phyloP scores from a whole-genome alignment of 2,329 filamentous ascomycete genomes.

The Coniochaeta sp. region DNA sequence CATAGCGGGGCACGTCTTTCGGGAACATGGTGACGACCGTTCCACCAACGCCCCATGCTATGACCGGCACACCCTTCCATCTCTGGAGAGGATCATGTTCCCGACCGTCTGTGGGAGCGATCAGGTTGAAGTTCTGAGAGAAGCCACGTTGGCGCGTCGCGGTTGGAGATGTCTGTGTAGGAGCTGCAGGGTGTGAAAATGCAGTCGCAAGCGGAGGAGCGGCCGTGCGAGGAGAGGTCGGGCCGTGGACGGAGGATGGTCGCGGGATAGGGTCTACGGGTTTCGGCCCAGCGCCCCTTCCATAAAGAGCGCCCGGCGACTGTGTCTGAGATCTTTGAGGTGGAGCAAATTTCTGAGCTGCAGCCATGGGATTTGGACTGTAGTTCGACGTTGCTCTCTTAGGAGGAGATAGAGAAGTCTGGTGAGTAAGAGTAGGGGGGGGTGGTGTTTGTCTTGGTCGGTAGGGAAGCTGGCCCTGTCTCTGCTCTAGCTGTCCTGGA shows the following conservation, averaged over 20 bases:
- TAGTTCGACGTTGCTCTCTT: conserved; percentile 48
- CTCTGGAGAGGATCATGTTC: conserved; percentile 73
- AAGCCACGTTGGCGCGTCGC: conserved; percentile 37
- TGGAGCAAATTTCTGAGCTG: conserved; percentile 37
- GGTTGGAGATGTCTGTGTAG: conserved; percentile 9
- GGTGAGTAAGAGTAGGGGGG: conserved; percentile 27
- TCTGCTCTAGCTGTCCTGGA: conserved; percentile 11
- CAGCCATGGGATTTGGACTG: conserved; percentile 28
- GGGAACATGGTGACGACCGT: conserved; percentile 79
- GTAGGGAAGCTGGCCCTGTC: conserved; percentile 12
- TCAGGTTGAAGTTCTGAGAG: conserved; percentile 49
- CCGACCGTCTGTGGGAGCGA: conserved; percentile 56
- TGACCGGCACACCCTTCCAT: conserved; percentile 84
- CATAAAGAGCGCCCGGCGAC: conserved; percentile 45
- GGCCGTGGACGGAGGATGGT: conserved; percentile 44
- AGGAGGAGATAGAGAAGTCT: conserved; percentile 44
- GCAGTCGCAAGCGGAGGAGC: not conserved
- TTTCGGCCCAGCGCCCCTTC: conserved; percentile 22
- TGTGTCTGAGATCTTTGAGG: conserved; percentile 56
- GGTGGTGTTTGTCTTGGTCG: conserved; percentile 41
- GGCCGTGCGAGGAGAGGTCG: conserved; percentile 27
- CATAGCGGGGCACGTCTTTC: conserved; percentile 79
- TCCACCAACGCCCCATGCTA: conserved; percentile 84
- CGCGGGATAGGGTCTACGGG: conserved; percentile 38
- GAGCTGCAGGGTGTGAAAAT: conserved; percentile 4